phyloP scores from a whole-genome alignment of 345 rosid genomes.

The Anastatica hierochuntica region DNA sequence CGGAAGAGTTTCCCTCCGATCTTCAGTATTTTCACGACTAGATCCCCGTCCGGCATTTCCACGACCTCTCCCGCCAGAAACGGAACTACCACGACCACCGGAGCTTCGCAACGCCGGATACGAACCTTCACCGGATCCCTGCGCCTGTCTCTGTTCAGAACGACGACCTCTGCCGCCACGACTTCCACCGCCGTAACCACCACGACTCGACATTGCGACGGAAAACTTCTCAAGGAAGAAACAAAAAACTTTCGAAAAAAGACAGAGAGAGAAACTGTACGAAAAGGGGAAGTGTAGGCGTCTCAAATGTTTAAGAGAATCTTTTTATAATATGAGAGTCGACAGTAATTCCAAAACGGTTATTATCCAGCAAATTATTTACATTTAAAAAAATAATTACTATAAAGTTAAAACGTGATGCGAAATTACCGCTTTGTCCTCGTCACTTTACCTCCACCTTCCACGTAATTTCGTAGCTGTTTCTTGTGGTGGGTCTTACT shows the following conservation, averaged over 20 bases:
- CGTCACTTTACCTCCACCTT: not conserved
- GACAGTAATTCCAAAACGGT: too few species aligned
- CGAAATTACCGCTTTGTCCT: too few species aligned
- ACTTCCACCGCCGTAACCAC: not conserved
- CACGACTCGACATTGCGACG: slow-evolving; percentile 13
- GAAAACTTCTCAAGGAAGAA: not conserved
- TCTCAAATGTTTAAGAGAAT: too few species aligned
- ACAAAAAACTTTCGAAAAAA: too few species aligned
- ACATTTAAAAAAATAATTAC: not conserved
- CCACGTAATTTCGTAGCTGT: not conserved
- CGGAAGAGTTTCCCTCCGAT: not conserved
- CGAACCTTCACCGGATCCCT: not conserved
- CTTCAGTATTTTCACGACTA: not conserved
- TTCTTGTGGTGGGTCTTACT: not conserved
- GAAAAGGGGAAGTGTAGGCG: too few species aligned
- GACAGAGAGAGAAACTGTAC: too few species aligned
- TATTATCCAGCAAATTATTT: not conserved
- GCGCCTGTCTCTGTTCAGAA: not conserved
- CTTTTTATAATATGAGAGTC: too few species aligned
- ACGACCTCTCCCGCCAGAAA: slow-evolving; percentile 8
- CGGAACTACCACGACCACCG: slow-evolving; percentile 7
- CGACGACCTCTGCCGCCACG: not conserved
- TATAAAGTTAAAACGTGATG: not conserved
- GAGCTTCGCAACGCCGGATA: slow-evolving; percentile 1
- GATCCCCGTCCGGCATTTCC: not conserved